Evolutionary conservation across 306 rosid species (phyloP).

Genomic region (Quillaja saponaria): DNA sequence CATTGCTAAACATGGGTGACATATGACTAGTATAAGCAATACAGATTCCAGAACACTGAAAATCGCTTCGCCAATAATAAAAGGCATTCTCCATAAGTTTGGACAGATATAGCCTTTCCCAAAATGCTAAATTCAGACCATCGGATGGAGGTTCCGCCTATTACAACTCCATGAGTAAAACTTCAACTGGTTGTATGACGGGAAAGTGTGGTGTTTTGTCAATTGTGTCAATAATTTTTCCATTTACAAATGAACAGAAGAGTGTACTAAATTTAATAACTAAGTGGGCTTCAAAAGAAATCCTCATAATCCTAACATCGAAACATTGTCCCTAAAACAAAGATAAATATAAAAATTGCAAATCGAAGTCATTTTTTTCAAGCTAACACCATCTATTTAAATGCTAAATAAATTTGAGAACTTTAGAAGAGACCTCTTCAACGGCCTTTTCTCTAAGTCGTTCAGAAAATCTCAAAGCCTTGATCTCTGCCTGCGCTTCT

Average conservation of each 20-base stretch:
- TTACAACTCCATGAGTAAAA: too few species aligned
- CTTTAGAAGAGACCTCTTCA: conserved; percentile 72
- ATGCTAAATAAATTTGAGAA: conserved; percentile 18
- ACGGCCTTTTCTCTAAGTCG: conserved; percentile 94
- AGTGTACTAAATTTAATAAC: too few species aligned
- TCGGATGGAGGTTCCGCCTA: too few species aligned
- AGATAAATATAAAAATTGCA: too few species aligned
- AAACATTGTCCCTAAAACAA: not conserved
- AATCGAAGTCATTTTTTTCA: too few species aligned
- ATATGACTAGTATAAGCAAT: not conserved
- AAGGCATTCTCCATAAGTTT: not conserved
- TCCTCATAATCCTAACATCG: conserved; percentile 22
- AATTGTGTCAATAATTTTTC: too few species aligned
- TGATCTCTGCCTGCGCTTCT: conserved; percentile 97
- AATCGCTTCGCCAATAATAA: not conserved
- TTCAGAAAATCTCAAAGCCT: conserved; percentile 83
- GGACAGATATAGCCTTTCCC: not conserved
- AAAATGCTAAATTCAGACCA: too few species aligned
- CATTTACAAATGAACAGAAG: too few species aligned
- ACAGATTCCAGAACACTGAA: not conserved
- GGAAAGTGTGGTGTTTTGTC: too few species aligned
- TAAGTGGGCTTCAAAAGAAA: too few species aligned
- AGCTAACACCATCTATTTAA: not conserved
- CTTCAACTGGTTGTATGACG: too few species aligned
- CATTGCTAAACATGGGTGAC: not conserved